These are phyloP conservation scores for Tylopilus intermedius DNA, from an alignment of 768 basidiomycete genomes.

Conservation along the genomic window DNA sequence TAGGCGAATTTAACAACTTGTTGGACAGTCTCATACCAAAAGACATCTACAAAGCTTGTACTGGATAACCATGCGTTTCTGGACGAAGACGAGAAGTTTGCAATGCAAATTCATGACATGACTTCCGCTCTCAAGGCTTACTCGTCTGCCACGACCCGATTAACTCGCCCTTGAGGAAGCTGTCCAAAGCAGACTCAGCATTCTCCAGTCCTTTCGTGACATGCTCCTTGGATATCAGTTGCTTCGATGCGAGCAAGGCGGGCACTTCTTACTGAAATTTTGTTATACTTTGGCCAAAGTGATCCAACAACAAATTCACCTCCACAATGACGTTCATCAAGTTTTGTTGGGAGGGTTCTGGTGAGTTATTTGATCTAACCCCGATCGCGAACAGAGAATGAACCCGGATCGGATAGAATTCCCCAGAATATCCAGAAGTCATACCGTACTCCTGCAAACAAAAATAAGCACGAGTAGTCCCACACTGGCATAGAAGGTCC, in stretches of 20 bases:
- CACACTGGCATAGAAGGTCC: too few relatives aligned
- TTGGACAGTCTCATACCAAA: slow-evolving; percentile 33
- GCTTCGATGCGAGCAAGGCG: slow-evolving; percentile 37
- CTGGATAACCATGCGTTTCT: neutral
- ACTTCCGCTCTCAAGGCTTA: neutral
- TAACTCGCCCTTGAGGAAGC: slow-evolving; percentile 8
- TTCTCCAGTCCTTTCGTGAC: slow-evolving; percentile 37
- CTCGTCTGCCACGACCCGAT: slow-evolving; percentile 5
- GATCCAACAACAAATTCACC: slow-evolving; percentile 33
- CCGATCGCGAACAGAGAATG: too few relatives aligned
- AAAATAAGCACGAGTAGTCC: too few relatives aligned
- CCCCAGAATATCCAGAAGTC: too few relatives aligned
- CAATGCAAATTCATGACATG: too few relatives aligned
- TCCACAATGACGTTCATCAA: too few relatives aligned
- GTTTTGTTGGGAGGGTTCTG: too few relatives aligned
- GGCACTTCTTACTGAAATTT: slow-evolving; percentile 38
- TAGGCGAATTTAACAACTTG: slow-evolving; percentile 33
- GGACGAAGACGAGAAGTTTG: neutral
- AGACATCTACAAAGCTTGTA: slow-evolving; percentile 26
- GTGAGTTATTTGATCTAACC: too few relatives aligned
- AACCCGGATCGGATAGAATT: too few relatives aligned
- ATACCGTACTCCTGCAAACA: too few relatives aligned
- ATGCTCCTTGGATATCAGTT: slow-evolving; percentile 35
- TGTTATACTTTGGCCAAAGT: slow-evolving; percentile 28
- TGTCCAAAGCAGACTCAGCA: slow-evolving; percentile 3